These are phyloP conservation scores for Aeschynomene evenia DNA, from an alignment of 306 rosid genomes.

Conservation along the genomic window DNA sequence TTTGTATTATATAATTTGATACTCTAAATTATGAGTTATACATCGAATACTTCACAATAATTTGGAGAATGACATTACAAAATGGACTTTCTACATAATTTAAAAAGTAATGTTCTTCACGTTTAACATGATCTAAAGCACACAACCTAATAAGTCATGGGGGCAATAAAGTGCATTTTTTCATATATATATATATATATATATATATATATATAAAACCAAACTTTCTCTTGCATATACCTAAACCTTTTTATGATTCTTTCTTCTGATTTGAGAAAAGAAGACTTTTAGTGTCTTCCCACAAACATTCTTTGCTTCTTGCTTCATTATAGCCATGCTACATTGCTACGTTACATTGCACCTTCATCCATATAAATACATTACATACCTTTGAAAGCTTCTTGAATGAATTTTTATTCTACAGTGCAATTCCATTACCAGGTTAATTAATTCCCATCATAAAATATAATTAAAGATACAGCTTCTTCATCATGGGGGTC, in stretches of 20 bases:
- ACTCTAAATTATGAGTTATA: no score
- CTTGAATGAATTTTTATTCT: neutral
- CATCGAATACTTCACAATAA: no score
- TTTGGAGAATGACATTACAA: no score
- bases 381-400: constrained; percentile 1
- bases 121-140: no score
- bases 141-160: no score
- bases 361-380: neutral
- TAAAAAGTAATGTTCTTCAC: no score
- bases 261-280: constrained; percentile 50
- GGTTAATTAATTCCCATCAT: constrained; percentile 19
- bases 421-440: neutral
- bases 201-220: no score
- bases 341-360: no score
- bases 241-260: constrained; percentile 23
- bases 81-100: no score
- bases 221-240: neutral
- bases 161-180: no score
- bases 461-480: neutral
- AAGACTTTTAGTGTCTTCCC: constrained; percentile 42
- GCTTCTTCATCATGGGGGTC: constrained; percentile 58
- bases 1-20: no score
- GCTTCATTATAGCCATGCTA: neutral
- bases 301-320: constrained; percentile 59
- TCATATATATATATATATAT: no score